Conservation (phyloP, 805 yeast genomes). For the Candida oleophila region DNA sequence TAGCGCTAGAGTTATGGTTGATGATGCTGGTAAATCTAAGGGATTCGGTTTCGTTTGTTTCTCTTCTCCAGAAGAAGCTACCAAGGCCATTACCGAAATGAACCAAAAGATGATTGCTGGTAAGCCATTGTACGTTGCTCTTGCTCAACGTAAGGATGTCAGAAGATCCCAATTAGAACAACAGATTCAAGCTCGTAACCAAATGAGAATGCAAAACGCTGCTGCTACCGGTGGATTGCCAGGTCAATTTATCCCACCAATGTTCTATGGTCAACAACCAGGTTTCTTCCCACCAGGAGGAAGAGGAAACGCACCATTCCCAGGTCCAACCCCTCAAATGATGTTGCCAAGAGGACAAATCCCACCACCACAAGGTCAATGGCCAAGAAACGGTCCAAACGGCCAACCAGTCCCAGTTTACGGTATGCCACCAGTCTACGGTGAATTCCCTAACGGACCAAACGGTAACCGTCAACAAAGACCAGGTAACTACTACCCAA, state of each 20-base stretch:
- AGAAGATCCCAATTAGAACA: conserved; percentile 96
- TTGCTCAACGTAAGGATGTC: conserved; percentile 98
- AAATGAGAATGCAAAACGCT: conserved; percentile 96
- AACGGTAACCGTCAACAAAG: conserved; percentile 50
- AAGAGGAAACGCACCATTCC: conserved; percentile 75
- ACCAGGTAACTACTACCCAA: conserved; percentile 52
- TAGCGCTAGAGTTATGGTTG: conserved; percentile 94
- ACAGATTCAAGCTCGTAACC: conserved; percentile 97
- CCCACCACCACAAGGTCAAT: conserved; percentile 66
- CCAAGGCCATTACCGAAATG: conserved; percentile 97
- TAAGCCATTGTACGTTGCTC: conserved; percentile 96
- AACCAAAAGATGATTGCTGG: conserved; percentile 93
- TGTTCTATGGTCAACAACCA: conserved; percentile 83
- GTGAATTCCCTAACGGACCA: conserved; percentile 49
- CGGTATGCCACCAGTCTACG: conserved; percentile 79
- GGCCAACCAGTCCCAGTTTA: conserved; percentile 85
- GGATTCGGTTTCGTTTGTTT: conserved; percentile 99
- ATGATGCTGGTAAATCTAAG: conserved; percentile 91
- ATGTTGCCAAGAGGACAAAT: conserved; percentile 71
- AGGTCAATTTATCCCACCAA: conserved; percentile 84
- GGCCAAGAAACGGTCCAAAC: conserved; percentile 73
- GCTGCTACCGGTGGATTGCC: conserved; percentile 83
- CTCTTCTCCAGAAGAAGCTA: conserved; percentile 98
- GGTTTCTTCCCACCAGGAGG: conserved; percentile 82
- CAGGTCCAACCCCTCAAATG: conserved; percentile 79